phyloP scores from a whole-genome alignment of 805 yeast species.

The Isabelozyma rhagii region DNA sequence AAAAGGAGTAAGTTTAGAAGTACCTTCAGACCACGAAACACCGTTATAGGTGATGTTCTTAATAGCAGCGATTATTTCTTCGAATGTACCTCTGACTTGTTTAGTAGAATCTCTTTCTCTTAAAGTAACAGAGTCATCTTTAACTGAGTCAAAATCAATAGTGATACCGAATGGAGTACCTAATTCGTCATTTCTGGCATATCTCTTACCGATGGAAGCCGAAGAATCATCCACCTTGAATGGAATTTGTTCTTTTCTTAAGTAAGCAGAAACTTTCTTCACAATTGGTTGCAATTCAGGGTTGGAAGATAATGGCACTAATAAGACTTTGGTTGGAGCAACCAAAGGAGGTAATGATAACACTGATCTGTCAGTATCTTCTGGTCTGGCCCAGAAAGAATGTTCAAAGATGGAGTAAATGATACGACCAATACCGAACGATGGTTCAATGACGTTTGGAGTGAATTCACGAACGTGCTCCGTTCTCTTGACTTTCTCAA shows the following conservation, averaged over 20 bases:
- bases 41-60: constrained; percentile 73
- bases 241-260: constrained; percentile 82
- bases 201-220: constrained; percentile 96
- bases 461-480: constrained; percentile 93
- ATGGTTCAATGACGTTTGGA: constrained; percentile 98
- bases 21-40: constrained; percentile 82
- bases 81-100: constrained; percentile 90
- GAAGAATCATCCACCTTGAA: constrained; percentile 96
- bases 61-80: constrained; percentile 68
- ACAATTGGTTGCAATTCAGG: constrained; percentile 75
- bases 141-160: constrained; percentile 88
- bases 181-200: constrained; percentile 96
- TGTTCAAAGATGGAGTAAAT: constrained; percentile 92
- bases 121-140: constrained; percentile 84
- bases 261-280: constrained; percentile 60
- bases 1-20: constrained; percentile 66
- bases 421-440: constrained; percentile 98
- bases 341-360: constrained; percentile 91
- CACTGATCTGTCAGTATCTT: constrained; percentile 77
- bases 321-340: constrained; percentile 95
- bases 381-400: constrained; percentile 92
- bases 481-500: constrained; percentile 73
- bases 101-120: constrained; percentile 97
- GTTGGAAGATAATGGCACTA: constrained; percentile 90
- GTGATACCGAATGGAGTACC: constrained; percentile 99